phyloP scores from a whole-genome alignment of 352 stramenopile species.

The Pythium vanterpoolii region DNA sequence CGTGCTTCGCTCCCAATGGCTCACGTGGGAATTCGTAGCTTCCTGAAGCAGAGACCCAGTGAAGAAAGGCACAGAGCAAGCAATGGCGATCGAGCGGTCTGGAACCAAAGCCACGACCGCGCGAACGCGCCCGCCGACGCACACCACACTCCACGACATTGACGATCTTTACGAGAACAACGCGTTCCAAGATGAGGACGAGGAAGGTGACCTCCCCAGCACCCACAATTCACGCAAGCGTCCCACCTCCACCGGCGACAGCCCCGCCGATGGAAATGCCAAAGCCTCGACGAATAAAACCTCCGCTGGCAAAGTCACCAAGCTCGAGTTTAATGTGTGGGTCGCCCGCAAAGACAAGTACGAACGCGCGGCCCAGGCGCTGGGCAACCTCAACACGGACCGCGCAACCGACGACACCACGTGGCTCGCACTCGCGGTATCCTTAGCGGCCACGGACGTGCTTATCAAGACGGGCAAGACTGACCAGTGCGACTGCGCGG shows the following conservation, averaged over 20 bases:
- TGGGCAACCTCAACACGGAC: slow-evolving; percentile 61
- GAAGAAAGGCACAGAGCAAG: not conserved
- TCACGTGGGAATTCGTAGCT: too few species aligned
- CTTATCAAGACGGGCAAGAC: slow-evolving; percentile 72
- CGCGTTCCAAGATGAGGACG: slow-evolving; percentile 58
- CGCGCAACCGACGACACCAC: slow-evolving; percentile 51
- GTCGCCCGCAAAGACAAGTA: slow-evolving; percentile 87
- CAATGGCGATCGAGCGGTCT: slow-evolving; percentile 11
- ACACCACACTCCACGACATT: slow-evolving; percentile 50
- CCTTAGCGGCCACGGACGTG: slow-evolving; percentile 74
- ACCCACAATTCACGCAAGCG: too few species aligned
- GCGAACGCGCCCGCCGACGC: slow-evolving; percentile 10
- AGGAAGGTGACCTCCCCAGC: slow-evolving; percentile 7
- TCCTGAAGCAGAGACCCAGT: not conserved
- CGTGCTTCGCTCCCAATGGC: too few species aligned
- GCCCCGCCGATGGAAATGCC: not conserved
- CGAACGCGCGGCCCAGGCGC: slow-evolving; percentile 60
- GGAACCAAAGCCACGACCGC: not conserved
- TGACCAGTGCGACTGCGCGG: slow-evolving; percentile 61
- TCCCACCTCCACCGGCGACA: not conserved
- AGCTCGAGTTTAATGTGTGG: slow-evolving; percentile 79
- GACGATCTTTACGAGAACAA: slow-evolving; percentile 82
- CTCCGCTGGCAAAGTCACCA: slow-evolving; percentile 7
- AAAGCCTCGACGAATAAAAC: not conserved
- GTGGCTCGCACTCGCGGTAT: slow-evolving; percentile 74